phyloP scores from a whole-genome alignment of 495 filamentous ascomycete species.

The Penicillium manginii region DNA sequence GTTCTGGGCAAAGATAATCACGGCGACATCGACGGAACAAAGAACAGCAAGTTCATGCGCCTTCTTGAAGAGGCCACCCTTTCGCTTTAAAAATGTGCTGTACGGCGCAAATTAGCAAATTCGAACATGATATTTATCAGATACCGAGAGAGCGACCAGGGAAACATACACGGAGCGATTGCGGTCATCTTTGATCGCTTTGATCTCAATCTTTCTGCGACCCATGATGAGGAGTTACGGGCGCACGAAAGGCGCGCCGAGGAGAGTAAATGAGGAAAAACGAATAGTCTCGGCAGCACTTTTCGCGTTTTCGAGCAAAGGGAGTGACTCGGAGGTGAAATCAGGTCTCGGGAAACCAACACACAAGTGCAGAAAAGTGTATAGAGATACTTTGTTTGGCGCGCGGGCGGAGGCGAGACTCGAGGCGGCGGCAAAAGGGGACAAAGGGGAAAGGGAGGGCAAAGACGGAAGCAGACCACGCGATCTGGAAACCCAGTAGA shows the following conservation, averaged over 20 bases:
- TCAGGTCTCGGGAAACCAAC: neutral
- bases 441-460: neutral
- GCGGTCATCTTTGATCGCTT: constrained; percentile 98
- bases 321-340: neutral
- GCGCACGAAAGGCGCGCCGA: constrained; percentile 17
- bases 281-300: constrained; percentile 3
- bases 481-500: neutral
- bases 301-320: neutral
- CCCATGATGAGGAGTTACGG: constrained; percentile 53
- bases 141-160: too few species aligned
- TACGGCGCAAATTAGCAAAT: neutral
- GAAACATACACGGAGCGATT: constrained; percentile 94
- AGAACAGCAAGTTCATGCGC: constrained; percentile 97
- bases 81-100: constrained; percentile 97
- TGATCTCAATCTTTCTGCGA: constrained; percentile 93
- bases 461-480: neutral
- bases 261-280: neutral
- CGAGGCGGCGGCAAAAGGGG: neutral
- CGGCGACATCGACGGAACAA: constrained; percentile 96
- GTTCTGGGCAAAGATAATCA: constrained; percentile 97
- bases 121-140: neutral
- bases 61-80: constrained; percentile 99
- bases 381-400: neutral
- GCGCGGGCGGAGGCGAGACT: constrained; percentile 1
- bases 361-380: neutral